A percentile compares a stretch with the other conserved stretches of the same genome.
phyloP scores from a whole-genome alignment of 2,329 filamentous ascomycete genomes.

The Alternaria hordeiaustralica region DNA sequence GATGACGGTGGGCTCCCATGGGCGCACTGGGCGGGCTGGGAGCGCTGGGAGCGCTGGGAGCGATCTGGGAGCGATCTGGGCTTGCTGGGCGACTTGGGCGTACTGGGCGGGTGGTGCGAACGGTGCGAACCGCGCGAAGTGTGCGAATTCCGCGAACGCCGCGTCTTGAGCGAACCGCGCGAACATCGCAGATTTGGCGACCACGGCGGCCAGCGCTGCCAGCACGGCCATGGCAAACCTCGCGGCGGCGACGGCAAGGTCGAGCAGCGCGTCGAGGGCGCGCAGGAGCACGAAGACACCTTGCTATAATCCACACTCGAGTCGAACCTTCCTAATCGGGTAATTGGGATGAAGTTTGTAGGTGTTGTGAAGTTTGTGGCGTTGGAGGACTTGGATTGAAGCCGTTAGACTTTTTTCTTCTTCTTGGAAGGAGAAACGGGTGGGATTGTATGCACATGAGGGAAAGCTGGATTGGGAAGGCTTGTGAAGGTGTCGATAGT shows the following conservation, averaged over 20 bases:
- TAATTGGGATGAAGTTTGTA: neutral
- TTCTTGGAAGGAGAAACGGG: too few species aligned
- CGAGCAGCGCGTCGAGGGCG: neutral
- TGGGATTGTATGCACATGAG: too few species aligned
- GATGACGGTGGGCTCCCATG: neutral
- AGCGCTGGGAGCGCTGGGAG: neutral
- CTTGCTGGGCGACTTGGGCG: too few species aligned
- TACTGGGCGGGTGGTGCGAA: neutral
- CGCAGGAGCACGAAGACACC: neutral
- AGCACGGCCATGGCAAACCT: neutral
- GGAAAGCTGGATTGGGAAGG: neutral
- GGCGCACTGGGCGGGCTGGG: neutral
- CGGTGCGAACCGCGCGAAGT: too few species aligned
- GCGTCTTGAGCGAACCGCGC: neutral
- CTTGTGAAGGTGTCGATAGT: neutral
- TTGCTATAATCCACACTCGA: neutral
- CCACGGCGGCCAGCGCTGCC: neutral
- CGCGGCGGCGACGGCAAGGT: neutral
- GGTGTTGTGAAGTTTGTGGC: neutral
- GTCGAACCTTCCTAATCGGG: neutral
- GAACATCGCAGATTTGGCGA: too few species aligned
- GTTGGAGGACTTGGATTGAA: neutral
- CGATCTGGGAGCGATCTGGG: neutral
- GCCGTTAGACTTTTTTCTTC: too few species aligned
- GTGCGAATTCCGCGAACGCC: neutral